Conservation (phyloP, 2,329 filamentous ascomycete species). For the Cordyceps javanica region DNA sequence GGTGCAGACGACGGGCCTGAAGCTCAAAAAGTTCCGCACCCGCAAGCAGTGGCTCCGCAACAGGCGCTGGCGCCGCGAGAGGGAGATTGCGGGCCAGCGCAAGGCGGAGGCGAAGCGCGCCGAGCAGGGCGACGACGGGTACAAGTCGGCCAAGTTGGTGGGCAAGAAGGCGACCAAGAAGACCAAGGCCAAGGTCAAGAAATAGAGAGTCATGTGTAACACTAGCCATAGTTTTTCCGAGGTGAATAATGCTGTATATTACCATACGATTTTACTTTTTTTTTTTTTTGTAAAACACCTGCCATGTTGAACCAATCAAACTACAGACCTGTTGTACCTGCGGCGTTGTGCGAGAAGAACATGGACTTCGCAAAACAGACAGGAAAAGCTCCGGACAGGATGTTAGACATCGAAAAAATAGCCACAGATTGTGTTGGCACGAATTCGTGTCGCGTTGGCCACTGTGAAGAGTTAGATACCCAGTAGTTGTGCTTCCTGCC, state of each 20-base stretch:
- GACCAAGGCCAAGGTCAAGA: constrained; percentile 27
- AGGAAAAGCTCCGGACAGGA: too few species aligned
- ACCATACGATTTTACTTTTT: background rate
- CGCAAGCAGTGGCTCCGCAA: constrained; percentile 44
- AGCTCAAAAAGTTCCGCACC: constrained; percentile 44
- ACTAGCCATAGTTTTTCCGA: background rate
- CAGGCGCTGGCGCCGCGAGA: constrained; percentile 36
- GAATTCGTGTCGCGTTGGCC: background rate
- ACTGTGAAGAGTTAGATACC: too few species aligned
- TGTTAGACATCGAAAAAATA: too few species aligned
- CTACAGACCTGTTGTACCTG: too few species aligned
- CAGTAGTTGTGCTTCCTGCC: background rate
- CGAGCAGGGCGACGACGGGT: constrained; percentile 22
- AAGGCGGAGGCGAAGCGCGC: constrained; percentile 31
- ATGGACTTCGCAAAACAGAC: too few species aligned
- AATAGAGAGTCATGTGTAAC: constrained; percentile 9
- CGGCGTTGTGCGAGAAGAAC: too few species aligned
- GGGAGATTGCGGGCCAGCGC: constrained; percentile 35
- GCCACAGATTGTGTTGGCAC: too few species aligned
- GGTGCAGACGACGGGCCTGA: constrained; percentile 43
- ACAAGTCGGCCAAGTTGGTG: constrained; percentile 23
- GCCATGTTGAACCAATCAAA: too few species aligned
- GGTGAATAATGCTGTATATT: constrained; percentile 1
- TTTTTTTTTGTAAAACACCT: too few species aligned
- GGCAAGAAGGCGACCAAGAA: constrained; percentile 30